phyloP scores from a whole-genome alignment of 768 basidiomycete genomes.

The Suillus occidentalis region DNA sequence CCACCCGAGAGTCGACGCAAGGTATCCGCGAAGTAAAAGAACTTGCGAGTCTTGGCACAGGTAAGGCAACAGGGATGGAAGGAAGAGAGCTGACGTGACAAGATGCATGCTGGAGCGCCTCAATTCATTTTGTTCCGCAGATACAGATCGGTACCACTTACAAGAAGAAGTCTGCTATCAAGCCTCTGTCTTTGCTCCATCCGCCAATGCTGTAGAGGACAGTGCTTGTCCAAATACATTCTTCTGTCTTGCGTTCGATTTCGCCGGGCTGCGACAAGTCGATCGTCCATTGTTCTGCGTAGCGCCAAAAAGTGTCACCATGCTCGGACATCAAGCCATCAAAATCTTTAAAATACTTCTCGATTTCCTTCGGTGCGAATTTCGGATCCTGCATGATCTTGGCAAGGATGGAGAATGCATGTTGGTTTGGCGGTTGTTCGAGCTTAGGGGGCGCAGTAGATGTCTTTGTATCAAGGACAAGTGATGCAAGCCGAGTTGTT shows the following conservation, averaged over 20 bases:
- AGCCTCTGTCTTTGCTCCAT: slow-evolving; percentile 53
- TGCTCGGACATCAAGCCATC: background rate
- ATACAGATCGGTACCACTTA: slow-evolving; percentile 23
- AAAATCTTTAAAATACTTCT: slow-evolving; percentile 25
- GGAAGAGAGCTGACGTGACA: slow-evolving; percentile 32
- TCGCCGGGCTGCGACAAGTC: slow-evolving; percentile 35
- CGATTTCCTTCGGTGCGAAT: slow-evolving; percentile 19
- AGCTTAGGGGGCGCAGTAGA: background rate
- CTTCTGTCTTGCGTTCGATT: slow-evolving; percentile 58
- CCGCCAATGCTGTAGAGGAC: slow-evolving; percentile 60
- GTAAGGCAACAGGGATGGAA: slow-evolving; percentile 24
- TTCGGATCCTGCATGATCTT: slow-evolving; percentile 49
- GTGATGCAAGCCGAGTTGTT: slow-evolving; percentile 7
- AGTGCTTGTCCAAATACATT: slow-evolving; percentile 55
- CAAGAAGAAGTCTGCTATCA: slow-evolving; percentile 47
- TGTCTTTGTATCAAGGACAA: slow-evolving; percentile 10
- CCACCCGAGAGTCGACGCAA: slow-evolving; percentile 23
- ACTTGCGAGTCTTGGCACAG: slow-evolving; percentile 19
- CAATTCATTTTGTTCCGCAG: background rate
- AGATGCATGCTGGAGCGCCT: slow-evolving; percentile 23
- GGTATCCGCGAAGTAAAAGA: slow-evolving; percentile 30
- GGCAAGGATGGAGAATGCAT: slow-evolving; percentile 51
- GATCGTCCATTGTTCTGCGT: slow-evolving; percentile 44
- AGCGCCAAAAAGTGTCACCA: slow-evolving; percentile 4
- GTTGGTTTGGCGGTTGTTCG: slow-evolving; percentile 14